A percentile compares a stretch with the other conserved stretches of the same genome.
Conservation (phyloP, 345 rosid genomes). For the Sapria himalayana region DNA sequence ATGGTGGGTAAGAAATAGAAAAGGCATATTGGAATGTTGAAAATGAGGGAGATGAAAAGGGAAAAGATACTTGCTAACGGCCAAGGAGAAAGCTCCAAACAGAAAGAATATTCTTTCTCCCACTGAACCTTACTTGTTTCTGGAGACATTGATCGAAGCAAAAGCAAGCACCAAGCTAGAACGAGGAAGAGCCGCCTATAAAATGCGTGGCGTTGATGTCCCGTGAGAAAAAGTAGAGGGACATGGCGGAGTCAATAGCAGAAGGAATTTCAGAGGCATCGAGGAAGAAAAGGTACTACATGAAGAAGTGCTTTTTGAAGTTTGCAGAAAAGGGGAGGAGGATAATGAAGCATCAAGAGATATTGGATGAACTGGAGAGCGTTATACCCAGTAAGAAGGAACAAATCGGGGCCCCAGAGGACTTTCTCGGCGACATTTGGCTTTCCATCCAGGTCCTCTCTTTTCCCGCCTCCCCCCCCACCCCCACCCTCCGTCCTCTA, state of each 20-base stretch:
- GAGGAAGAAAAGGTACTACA: slow-evolving; percentile 49
- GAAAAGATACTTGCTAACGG: no score
- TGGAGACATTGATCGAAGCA: no score
- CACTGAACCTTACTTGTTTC: no score
- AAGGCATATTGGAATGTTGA: no score
- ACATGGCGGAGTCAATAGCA: slow-evolving; percentile 52
- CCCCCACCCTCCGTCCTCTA: not conserved
- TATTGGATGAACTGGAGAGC: slow-evolving; percentile 44
- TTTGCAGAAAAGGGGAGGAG: slow-evolving; percentile 31
- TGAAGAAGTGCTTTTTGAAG: slow-evolving; percentile 44
- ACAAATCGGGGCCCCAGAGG: slow-evolving; percentile 24
- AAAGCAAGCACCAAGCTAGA: no score
- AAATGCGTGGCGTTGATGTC: no score
- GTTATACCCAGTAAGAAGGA: slow-evolving; percentile 26
- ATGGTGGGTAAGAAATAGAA: no score
- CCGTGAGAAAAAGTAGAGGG: no score
- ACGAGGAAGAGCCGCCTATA: no score
- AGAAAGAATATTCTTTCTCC: no score
- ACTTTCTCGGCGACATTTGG: slow-evolving; percentile 33
- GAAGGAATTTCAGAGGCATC: slow-evolving; percentile 80
- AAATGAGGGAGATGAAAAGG: no score
- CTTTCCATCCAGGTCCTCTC: slow-evolving; percentile 29
- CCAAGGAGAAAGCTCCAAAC: no score
- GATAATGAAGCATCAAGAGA: slow-evolving; percentile 30
- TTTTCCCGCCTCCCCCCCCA: not conserved